Percentiles rank a stretch among this genome's conserved stretches.
Evolutionary conservation across 768 basidiomycete genomes (phyloP).

Genomic region (Lactarius hengduanensis): DNA sequence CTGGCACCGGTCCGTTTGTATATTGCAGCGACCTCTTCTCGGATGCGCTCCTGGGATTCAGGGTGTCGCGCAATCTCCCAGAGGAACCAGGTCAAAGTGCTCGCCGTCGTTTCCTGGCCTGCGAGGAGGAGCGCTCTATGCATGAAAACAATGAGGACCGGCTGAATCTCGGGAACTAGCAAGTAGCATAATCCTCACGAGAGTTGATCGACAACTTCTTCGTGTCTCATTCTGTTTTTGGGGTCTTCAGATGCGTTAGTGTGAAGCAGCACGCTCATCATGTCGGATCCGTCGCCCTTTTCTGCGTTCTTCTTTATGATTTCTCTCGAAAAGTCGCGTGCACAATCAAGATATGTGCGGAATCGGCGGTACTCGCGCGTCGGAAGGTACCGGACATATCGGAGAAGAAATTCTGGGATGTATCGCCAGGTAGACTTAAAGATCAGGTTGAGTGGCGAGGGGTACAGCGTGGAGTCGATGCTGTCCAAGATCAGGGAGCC

Average conservation of each 20-base stretch:
- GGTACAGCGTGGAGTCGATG: conserved; percentile 21
- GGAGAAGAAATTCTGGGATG: conserved; percentile 24
- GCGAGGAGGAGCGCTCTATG: conserved; percentile 28
- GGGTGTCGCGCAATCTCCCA: conserved; percentile 28
- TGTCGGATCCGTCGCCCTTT: conserved; percentile 13
- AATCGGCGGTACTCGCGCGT: conserved; percentile 17
- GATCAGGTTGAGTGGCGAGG: conserved; percentile 12
- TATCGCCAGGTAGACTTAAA: conserved; percentile 30
- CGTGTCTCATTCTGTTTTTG: background rate
- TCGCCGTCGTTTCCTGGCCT: conserved; percentile 31
- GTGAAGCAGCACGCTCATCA: conserved; percentile 18
- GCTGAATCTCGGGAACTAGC: background rate
- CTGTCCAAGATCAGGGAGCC: background rate
- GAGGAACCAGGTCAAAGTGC: conserved; percentile 22
- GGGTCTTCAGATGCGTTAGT: conserved; percentile 18
- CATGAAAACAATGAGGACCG: background rate
- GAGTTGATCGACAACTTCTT: conserved; percentile 20
- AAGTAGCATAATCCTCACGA: background rate
- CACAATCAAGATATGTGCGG: conserved; percentile 10
- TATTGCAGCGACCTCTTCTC: conserved; percentile 24
- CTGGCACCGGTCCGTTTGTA: background rate
- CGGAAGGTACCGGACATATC: conserved; percentile 13
- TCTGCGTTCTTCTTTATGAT: conserved; percentile 7
- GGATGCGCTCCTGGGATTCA: conserved; percentile 23
- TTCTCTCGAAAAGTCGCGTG: conserved; percentile 1